Base-by-base conservation (phyloP, 768 basidiomycete genomes). In the Cystobasidiopsis lactophilus region DNA sequence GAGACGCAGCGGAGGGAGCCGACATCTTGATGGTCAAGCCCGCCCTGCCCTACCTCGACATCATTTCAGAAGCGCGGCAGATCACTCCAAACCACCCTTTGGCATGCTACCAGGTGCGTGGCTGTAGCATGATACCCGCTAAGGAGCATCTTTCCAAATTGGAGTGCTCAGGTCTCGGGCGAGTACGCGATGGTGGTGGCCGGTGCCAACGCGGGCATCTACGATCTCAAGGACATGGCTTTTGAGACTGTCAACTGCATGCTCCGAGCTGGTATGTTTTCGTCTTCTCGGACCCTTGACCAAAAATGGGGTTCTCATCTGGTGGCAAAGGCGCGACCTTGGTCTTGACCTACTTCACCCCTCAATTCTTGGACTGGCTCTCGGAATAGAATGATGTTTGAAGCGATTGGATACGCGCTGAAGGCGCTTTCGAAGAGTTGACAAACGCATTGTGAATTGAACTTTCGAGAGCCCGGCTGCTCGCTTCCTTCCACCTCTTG, bases 11-110 rank as follows among this genome's bases (percentile, higher is more conserved):
- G 9, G 93, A 96, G 70, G 93, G 93, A 19, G 93, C 93, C 18
- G 93, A 98, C 64, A 84, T 98, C 62, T 78, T 98, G 65, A 96
- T 98, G 89, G 86, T 98, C 65, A 98, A 98, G 65, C 93, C 93
- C 19, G 75, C 86, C 0, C 68, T 96, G 55, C 89, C 93, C 0
- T 96, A 96, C 69, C 82, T 96, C 48, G 93, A 98, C 68, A 80
- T 96, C 68, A 82, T 98, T 59, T 75, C 82, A 30, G 85, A 93
- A 62, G 85, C 85, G 16, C 54, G 59, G 21, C 68, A 77, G 59
- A 73, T 93, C 40, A 79, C 83, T 4, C 76, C 77, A 0, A 78
- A 91, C 63, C 80, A 84, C 61, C 91, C 91, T 2, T 72, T 93
- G n/a, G 93, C 93, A 0, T 85, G 83, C 62, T 98, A 96, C 67